Conservation (phyloP, 2,329 filamentous ascomycete species). For the Ophiocordyceps camponoti-leonardi region DNA sequence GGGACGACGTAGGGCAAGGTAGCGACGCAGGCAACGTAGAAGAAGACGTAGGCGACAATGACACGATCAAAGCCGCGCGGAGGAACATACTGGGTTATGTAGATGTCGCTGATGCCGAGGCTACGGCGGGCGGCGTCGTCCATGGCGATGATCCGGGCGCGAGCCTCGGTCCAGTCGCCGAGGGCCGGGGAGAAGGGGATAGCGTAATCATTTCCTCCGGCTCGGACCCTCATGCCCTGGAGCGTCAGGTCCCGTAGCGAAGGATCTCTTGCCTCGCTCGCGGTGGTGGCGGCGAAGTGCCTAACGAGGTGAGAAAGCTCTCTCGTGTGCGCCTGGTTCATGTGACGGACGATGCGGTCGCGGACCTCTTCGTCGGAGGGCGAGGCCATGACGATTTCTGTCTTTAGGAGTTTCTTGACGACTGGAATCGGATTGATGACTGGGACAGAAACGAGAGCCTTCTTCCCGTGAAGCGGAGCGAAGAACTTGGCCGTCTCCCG, state of each 20-base stretch:
- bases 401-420: too few species aligned
- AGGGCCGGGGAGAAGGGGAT: conserved; percentile 58
- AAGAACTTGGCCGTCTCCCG: not conserved
- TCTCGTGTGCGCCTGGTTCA: conserved; percentile 68
- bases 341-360: conserved; percentile 47
- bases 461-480: not conserved
- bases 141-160: conserved; percentile 58
- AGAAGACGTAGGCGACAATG: conserved; percentile 34
- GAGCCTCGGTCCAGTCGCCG: conserved; percentile 46
- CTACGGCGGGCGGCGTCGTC: conserved; percentile 33
- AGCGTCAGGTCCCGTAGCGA: conserved; percentile 50
- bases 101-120: conserved; percentile 38
- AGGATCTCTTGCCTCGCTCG: conserved; percentile 27
- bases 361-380: conserved; percentile 13
- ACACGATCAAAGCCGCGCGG: conserved; percentile 29
- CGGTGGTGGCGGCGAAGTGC: conserved; percentile 45
- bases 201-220: conserved; percentile 24
- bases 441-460: too few species aligned
- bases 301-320: conserved; percentile 66
- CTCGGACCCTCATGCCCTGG: conserved; percentile 41
- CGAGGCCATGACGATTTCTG: conserved; percentile 5
- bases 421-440: too few species aligned
- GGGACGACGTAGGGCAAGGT: conserved; percentile 30
- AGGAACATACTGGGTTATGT: conserved; percentile 20
- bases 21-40: conserved; percentile 36